A percentile compares a stretch with the other conserved stretches of the same genome.
phyloP scores from a whole-genome alignment of 306 rosid species.

The Cucurbita pepo region DNA sequence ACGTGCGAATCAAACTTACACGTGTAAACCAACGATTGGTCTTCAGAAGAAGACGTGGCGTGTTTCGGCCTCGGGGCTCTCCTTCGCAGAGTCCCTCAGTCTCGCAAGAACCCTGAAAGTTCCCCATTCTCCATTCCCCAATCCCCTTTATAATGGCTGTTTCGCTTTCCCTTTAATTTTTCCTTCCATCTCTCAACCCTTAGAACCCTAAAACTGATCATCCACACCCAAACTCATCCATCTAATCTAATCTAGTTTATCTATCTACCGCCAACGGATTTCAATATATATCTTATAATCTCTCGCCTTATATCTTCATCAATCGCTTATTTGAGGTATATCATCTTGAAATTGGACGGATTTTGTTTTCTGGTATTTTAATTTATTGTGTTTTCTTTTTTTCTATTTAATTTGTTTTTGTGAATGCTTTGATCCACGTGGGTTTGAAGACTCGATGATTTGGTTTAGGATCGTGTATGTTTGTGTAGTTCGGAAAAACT shows the following conservation, averaged over 20 bases:
- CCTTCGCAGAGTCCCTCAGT: neutral
- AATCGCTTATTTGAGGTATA: neutral
- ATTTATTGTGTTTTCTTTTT: neutral
- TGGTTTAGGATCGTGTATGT: neutral
- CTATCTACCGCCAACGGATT: neutral
- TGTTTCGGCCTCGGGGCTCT: neutral
- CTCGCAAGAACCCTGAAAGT: neutral
- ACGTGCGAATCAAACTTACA: neutral
- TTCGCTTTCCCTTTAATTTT: neutral
- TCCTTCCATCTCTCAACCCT: neutral
- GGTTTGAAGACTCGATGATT: neutral
- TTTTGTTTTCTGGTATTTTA: neutral
- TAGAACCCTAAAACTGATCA: neutral
- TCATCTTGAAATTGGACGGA: neutral
- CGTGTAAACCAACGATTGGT: neutral
- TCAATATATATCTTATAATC: neutral
- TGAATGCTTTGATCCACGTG: neutral
- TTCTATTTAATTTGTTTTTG: neutral
- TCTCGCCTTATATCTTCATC: neutral
- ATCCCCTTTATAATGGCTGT: neutral
- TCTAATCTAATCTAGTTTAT: neutral
- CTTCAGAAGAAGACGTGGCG: neutral
- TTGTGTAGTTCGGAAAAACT: neutral
- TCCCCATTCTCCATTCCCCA: neutral
- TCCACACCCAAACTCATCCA: neutral